Base-by-base conservation (phyloP, 2,329 filamentous ascomycete species). In the Corinectria fuckeliana region DNA sequence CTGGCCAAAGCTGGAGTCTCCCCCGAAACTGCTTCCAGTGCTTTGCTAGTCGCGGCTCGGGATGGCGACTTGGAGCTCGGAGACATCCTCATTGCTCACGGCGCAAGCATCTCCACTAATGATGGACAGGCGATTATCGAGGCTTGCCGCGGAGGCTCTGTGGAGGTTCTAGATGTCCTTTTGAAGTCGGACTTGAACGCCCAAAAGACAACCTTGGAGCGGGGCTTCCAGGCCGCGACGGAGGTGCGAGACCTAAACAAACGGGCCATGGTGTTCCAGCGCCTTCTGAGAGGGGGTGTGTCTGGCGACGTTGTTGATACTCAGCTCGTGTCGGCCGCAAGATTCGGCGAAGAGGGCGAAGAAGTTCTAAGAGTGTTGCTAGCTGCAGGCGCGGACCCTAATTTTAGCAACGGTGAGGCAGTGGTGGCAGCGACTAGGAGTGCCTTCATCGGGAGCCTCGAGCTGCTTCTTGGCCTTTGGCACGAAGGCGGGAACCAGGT, bases 221-320 rank as follows among this genome's bases (percentile, higher is more conserved):
- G 78, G 36, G 83, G 81, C 0, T 87, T 87, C 42, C 81, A 85
- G 60, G 84, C 83, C 2, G 83, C 84, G 0, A 85, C 81, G 0
- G 80, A 83, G 51, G 75, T 86, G 2, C 72, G 79, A 2, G 81
- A 86, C 57, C 70, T 87, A 4, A 76, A 76, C 51, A 80, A 77
- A 36, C 75, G 84, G 2, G 80, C 79, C 0, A 76, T 77, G 20
- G 75, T 87, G 2, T 84, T 87, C 42, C 76, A 80, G 50, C 69
- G 83, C 2, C 74, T 88, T 1, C 70, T 88, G 0, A 74, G 79
- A 10, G 77, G 77, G 30, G 84, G 84, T 0, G 79, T 85, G 1
- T 71, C 71, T 0, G 82, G 83, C 1, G 82, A 85, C 10, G 76
- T 80, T 1, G 76, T 87, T 0, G 79, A 86, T 50, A 76, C 78